These are phyloP conservation scores for Yamadazyma songkhlaensis DNA, from an alignment of 1,139 yeast species.

Conservation along the genomic window DNA sequence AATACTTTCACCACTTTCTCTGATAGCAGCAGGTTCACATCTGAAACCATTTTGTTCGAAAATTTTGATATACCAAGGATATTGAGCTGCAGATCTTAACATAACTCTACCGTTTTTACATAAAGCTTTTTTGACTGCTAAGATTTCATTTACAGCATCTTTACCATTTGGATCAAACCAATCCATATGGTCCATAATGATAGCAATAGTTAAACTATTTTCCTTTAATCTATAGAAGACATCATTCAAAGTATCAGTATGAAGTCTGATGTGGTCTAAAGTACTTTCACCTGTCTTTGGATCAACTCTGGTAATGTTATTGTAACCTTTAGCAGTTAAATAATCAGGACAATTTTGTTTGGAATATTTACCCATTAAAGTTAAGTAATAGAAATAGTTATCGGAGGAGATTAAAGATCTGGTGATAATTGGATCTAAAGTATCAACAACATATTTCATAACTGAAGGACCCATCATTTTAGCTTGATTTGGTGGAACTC, in stretches of 20 bases:
- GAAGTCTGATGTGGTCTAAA: slow-evolving; percentile 67
- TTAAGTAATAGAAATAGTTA: slow-evolving; percentile 75
- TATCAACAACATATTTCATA: slow-evolving; percentile 67
- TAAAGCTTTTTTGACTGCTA: slow-evolving; percentile 61
- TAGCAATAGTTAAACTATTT: slow-evolving; percentile 68
- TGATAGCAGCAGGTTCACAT: slow-evolving; percentile 67
- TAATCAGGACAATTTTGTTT: slow-evolving; percentile 73
- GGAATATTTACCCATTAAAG: slow-evolving; percentile 61
- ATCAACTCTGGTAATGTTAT: slow-evolving; percentile 32
- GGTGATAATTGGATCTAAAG: slow-evolving; percentile 70
- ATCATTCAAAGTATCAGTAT: slow-evolving; percentile 76
- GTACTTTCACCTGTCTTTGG: slow-evolving; percentile 32
- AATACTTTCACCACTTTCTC: slow-evolving; percentile 60
- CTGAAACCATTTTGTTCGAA: slow-evolving; percentile 66
- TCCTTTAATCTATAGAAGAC: slow-evolving; percentile 65
- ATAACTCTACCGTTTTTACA: slow-evolving; percentile 69
- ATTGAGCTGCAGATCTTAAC: slow-evolving; percentile 69
- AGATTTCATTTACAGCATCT: slow-evolving; percentile 66
- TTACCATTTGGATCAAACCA: slow-evolving; percentile 72
- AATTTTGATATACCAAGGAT: slow-evolving; percentile 74
- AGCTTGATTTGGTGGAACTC: slow-evolving; percentile 84
- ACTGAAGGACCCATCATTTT: slow-evolving; percentile 74
- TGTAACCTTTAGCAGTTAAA: slow-evolving; percentile 58
- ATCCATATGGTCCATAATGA: slow-evolving; percentile 91
- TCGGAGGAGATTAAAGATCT: slow-evolving; percentile 65